Conservation (phyloP, 225 moss, liverwort and hornwort species). For the Takakia lepidozioides region DNA sequence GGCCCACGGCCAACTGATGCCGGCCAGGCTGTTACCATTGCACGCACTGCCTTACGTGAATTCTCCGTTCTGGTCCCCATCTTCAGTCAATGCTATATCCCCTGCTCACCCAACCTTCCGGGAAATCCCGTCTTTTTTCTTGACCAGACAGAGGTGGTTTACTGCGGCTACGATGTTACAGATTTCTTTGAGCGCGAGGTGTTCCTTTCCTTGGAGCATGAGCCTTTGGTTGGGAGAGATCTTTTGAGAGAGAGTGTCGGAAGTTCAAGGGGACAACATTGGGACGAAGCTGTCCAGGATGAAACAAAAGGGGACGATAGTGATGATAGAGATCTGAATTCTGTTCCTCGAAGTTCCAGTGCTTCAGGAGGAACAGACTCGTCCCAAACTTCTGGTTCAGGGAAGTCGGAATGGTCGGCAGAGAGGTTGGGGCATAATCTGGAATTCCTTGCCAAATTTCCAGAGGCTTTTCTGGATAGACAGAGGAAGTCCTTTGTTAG, state of each 20-base stretch:
- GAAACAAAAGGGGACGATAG: too few relatives aligned
- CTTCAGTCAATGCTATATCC: conserved; percentile 88
- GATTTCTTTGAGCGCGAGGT: conserved; percentile 84
- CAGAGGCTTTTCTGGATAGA: conserved; percentile 27
- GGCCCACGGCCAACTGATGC: conserved; percentile 69
- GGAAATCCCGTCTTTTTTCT: conserved; percentile 91
- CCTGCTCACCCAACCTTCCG: conserved; percentile 66
- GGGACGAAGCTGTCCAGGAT: conserved; percentile 13
- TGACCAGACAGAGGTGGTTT: conserved; percentile 63
- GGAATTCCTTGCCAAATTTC: conserved; percentile 64
- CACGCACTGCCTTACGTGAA: conserved; percentile 53
- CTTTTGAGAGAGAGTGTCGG: conserved; percentile 44
- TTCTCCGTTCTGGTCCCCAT: conserved; percentile 70
- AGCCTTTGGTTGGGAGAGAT: conserved; percentile 49
- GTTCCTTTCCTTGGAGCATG: conserved; percentile 59
- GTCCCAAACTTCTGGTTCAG: conserved; percentile 43
- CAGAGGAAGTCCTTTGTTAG: conserved; percentile 24
- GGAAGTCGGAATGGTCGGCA: conserved; percentile 31
- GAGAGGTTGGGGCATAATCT: conserved; percentile 90
- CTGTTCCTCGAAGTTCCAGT: conserved; percentile 26
- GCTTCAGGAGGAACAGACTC: conserved; percentile 36
- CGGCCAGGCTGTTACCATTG: conserved; percentile 53
- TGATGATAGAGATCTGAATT: conserved; percentile 37
- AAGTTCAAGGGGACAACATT: conserved; percentile 31
- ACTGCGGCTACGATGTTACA: conserved; percentile 83